phyloP scores from a whole-genome alignment of 164 flowering plant genomes.

The Platanus orientalis region DNA sequence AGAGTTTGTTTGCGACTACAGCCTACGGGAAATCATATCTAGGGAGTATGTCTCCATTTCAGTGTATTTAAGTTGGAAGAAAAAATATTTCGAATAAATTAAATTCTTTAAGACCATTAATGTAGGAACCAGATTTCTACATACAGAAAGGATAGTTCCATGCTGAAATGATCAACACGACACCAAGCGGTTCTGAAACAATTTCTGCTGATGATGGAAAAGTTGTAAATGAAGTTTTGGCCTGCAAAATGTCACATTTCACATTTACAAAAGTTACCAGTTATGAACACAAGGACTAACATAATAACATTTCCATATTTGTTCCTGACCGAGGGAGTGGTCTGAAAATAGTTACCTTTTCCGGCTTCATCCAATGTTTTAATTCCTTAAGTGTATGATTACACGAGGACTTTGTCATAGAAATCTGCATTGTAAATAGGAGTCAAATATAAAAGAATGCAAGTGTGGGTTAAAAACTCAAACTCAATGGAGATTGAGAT shows the following conservation, averaged over 20 bases:
- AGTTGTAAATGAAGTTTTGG: slow-evolving; percentile 40
- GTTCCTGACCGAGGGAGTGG: neutral
- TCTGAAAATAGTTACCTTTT: slow-evolving; percentile 32
- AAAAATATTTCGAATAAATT: neutral
- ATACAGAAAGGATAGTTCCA: slow-evolving; percentile 79
- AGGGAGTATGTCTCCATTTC: neutral
- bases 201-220: slow-evolving; percentile 70
- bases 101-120: neutral
- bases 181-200: slow-evolving; percentile 70
- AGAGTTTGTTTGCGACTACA: neutral
- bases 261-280: neutral
- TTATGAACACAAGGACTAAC: neutral
- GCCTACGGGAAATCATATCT: neutral
- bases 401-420: slow-evolving; percentile 18
- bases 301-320: neutral
- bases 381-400: slow-evolving; percentile 18
- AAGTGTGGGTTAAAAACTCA: neutral
- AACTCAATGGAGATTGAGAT: neutral
- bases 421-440: slow-evolving; percentile 15
- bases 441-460: neutral
- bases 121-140: slow-evolving; percentile 17
- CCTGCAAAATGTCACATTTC: slow-evolving; percentile 32
- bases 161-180: slow-evolving; percentile 60
- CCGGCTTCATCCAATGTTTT: slow-evolving; percentile 29
- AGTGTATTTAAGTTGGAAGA: neutral